phyloP scores from a whole-genome alignment of 768 basidiomycete genomes.

The Kwoniella heveanensis region DNA sequence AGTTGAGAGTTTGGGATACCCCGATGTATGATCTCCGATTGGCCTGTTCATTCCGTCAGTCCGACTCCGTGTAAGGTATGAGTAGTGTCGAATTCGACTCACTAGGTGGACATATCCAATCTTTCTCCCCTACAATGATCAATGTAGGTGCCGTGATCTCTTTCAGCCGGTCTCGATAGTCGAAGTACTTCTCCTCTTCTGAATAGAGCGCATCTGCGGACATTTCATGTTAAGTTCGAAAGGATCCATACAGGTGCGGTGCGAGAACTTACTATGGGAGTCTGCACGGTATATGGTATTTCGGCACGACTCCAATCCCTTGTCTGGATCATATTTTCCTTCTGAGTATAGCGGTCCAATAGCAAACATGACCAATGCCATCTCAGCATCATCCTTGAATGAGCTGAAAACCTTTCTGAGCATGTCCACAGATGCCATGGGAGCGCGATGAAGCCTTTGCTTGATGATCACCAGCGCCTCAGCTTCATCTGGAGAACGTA shows the following conservation, averaged over 20 bases:
- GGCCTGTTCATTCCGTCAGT: constrained; percentile 9
- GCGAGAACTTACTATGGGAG: constrained; percentile 25
- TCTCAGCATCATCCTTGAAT: constrained; percentile 33
- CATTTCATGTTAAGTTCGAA: not conserved
- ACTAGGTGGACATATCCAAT: constrained; percentile 37
- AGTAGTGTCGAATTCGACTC: constrained; percentile 3
- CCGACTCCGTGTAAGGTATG: not conserved
- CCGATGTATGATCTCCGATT: constrained; percentile 30
- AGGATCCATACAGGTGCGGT: too few relatives aligned
- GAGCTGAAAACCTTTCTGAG: constrained; percentile 26
- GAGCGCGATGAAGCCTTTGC: constrained; percentile 17
- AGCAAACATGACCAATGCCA: constrained; percentile 31
- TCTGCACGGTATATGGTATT: constrained; percentile 26
- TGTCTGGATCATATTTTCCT: constrained; percentile 25
- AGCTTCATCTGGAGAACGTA: constrained; percentile 25
- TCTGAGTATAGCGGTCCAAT: constrained; percentile 33
- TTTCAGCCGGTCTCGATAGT: constrained; percentile 22
- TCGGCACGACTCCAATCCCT: constrained; percentile 19
- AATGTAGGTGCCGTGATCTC: constrained; percentile 27
- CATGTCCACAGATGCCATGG: constrained; percentile 29
- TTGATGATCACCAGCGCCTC: constrained; percentile 28
- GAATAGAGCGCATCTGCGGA: constrained; percentile 28
- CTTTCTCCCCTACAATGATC: constrained; percentile 30
- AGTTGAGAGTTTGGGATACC: constrained; percentile 23
- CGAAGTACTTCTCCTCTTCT: constrained; percentile 32